Conservation (phyloP, 1,139 yeast species). For the Candida sp. region DNA sequence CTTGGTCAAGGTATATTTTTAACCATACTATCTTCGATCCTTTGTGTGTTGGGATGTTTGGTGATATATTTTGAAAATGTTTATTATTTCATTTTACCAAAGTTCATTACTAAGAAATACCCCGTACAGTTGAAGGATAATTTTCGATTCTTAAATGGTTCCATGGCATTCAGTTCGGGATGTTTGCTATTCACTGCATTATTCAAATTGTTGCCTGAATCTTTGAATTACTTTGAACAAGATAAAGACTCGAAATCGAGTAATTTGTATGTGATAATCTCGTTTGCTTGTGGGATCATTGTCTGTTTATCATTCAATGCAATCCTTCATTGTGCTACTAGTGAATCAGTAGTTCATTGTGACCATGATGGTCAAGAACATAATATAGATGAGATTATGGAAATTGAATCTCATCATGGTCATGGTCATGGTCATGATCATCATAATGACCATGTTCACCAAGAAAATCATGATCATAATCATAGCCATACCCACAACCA, state of each 20-base stretch:
- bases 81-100: slow-evolving; percentile 39
- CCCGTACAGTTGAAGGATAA: slow-evolving; percentile 59
- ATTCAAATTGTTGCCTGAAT: slow-evolving; percentile 70
- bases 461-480: slow-evolving; percentile 10
- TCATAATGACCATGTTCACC: slow-evolving; percentile 12
- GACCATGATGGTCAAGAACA: slow-evolving; percentile 47
- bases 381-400: slow-evolving; percentile 2
- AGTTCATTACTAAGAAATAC: slow-evolving; percentile 31
- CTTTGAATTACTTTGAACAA: slow-evolving; percentile 30
- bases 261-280: slow-evolving; percentile 40
- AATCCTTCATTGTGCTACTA: slow-evolving; percentile 67
- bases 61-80: slow-evolving; percentile 51
- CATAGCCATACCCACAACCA: slow-evolving; percentile 4
- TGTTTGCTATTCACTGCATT: slow-evolving; percentile 74
- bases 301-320: slow-evolving; percentile 60
- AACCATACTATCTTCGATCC: slow-evolving; percentile 50
- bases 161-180: slow-evolving; percentile 75
- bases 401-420: slow-evolving; percentile 6
- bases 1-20: slow-evolving; percentile 51
- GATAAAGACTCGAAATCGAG: slow-evolving; percentile 9
- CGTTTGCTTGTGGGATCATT: slow-evolving; percentile 57
- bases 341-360: slow-evolving; percentile 85
- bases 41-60: slow-evolving; percentile 59
- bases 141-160: slow-evolving; percentile 57
- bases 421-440: slow-evolving; percentile 7